A percentile compares a stretch with the other conserved stretches of the same genome.
Evolutionary conservation across 192 early-diverging fungal species (phyloP).

Genomic region (Linnemannia elongata): DNA sequence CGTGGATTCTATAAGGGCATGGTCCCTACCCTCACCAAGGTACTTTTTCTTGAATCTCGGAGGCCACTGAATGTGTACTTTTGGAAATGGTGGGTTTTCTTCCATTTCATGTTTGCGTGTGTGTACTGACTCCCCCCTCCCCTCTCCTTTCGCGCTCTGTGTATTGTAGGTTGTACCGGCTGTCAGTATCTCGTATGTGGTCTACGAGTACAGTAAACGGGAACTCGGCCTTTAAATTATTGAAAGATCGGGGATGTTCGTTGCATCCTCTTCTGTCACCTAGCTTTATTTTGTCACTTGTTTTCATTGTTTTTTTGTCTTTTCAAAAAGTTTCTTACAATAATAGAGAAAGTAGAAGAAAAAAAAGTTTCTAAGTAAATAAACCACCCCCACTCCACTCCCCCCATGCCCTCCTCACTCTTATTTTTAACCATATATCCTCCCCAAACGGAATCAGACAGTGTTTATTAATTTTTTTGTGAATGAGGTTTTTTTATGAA

Average conservation of each 20-base stretch:
- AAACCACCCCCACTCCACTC: background rate
- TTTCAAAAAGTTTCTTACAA: background rate
- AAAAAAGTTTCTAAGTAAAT: background rate
- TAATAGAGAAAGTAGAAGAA: background rate
- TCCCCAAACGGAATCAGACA: background rate
- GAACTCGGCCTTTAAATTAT: slow-evolving; percentile 40
- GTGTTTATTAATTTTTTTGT: too few relatives aligned
- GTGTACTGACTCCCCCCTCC: background rate
- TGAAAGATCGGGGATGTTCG: background rate
- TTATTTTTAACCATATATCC: background rate
- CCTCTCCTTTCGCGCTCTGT: background rate
- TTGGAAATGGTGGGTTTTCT: background rate
- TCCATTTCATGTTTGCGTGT: too few relatives aligned
- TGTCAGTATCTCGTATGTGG: slow-evolving; percentile 79
- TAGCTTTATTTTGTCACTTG: background rate
- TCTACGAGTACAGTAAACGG: slow-evolving; percentile 70
- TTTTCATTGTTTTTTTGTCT: slow-evolving; percentile 9
- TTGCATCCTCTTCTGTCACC: background rate
- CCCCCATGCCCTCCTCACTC: background rate
- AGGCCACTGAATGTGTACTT: background rate
- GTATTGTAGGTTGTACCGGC: slow-evolving; percentile 73
- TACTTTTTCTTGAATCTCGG: slow-evolving; percentile 28
- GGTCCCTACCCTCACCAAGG: slow-evolving; percentile 80
- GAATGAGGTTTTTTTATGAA: background rate
- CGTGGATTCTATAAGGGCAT: slow-evolving; percentile 84